These are phyloP conservation scores for Thielaviopsis euricoi DNA, from an alignment of 2,329 filamentous ascomycete genomes.

Conservation along the genomic window DNA sequence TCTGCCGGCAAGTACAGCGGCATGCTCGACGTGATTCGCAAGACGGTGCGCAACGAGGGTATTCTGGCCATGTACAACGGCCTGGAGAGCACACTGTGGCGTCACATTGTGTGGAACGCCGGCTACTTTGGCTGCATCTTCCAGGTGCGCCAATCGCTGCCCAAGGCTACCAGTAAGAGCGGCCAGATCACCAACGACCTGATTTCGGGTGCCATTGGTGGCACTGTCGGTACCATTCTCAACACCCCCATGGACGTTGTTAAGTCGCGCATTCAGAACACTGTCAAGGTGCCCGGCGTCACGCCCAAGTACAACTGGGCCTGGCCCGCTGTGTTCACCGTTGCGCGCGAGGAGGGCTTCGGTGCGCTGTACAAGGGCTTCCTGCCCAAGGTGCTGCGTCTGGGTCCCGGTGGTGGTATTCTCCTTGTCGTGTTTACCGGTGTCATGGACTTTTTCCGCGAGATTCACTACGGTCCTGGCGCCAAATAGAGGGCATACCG, in stretches of 20 bases:
- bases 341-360: constrained; percentile 88
- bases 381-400: constrained; percentile 62
- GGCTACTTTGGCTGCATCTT: constrained; percentile 98
- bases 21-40: constrained; percentile 61
- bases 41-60: constrained; percentile 74
- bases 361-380: constrained; percentile 93
- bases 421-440: constrained; percentile 75
- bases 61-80: constrained; percentile 86
- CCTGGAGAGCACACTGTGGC: constrained; percentile 91
- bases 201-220: constrained; percentile 71
- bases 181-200: constrained; percentile 76
- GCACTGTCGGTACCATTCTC: constrained; percentile 72
- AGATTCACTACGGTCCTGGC: constrained; percentile 23
- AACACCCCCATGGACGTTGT: constrained; percentile 97
- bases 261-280: constrained; percentile 97
- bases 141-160: constrained; percentile 77
- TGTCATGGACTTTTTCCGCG: constrained; percentile 84
- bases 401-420: constrained; percentile 45
- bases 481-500: constrained; percentile 1
- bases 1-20: constrained; percentile 77
- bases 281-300: constrained; percentile 61
- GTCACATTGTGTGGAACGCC: constrained; percentile 77
- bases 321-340: constrained; percentile 68
- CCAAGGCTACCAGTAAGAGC: constrained; percentile 63
- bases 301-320: constrained; percentile 98